Evolutionary conservation across 257 asterid genomes (phyloP), one percentile per base, ranked within the genome.

Genomic region (Solanum pinnatisectum): DNA sequence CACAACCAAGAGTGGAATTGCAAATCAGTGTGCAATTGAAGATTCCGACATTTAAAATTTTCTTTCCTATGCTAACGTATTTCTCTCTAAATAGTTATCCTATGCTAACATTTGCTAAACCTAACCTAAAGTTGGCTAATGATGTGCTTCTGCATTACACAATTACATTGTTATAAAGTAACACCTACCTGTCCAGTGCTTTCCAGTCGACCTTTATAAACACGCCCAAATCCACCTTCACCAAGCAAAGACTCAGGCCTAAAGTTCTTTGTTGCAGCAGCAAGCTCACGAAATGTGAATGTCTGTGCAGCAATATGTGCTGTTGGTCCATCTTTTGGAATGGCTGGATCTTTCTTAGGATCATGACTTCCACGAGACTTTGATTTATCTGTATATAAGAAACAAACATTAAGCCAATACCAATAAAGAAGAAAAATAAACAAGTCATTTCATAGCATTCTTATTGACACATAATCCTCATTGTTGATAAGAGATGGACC

Each of bases 141-240:
- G 42, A 42, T 44, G 18, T 70, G 83, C n/a, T 71, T 39, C 32
- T 46, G 76, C 60, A 59, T 23, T 40, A 65, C 39, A 23, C 74
- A 72, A 37, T 81, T 67, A 71, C 37, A 44, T 79, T 27, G 15
- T 44, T 44, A 56, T 52, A 8, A 9, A 84, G 16, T 44, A 78
- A 87, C 73, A 88, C 86, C 88, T 77, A 97, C 99, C 98, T 97
- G 98, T 87, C 98, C 98, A 2, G 98, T 94, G 88, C 92, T 89
- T 87, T 94, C 96, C 67, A 97, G 87, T 25, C 93, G 96, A 63
- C 99, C 99, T 91, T 92, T 96, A 87, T 95, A 95, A 85, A 97
- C 99, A 79, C 96, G 97, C 49, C 99, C 99, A 85, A 97, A 97
- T 56, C 99, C 99, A 91, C 99, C 99, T 92, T 95, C 98, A 60